A percentile compares a stretch with the other conserved stretches of the same genome.
phyloP scores from a whole-genome alignment of 1,284 basidiomycete genomes.

The Boletellus deceptivus region DNA sequence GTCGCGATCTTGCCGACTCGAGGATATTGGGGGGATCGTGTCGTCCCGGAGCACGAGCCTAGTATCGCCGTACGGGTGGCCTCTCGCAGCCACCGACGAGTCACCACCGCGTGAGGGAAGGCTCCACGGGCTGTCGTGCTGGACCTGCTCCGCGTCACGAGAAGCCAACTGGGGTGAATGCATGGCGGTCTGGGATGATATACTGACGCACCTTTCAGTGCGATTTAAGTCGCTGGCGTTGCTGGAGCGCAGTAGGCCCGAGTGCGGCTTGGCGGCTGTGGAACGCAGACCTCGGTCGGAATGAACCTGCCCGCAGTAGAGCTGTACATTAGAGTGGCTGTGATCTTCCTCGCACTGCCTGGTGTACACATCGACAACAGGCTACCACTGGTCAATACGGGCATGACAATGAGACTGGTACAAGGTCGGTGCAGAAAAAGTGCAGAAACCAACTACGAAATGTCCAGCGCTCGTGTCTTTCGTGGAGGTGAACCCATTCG shows the following conservation, averaged over 20 bases:
- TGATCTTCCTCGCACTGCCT: conserved; percentile 1
- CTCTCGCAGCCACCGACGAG: not conserved
- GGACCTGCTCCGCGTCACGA: conserved; percentile 1
- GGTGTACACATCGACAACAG: too few relatives aligned
- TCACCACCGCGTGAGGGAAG: not conserved
- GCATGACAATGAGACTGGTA: too few relatives aligned
- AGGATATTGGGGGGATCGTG: not conserved
- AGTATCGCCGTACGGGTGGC: not conserved
- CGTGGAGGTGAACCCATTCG: too few relatives aligned
- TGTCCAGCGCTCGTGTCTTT: too few relatives aligned
- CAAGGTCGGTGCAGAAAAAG: too few relatives aligned
- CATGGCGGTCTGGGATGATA: not conserved
- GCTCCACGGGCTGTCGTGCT: conserved; percentile 11
- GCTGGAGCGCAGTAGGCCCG: conserved; percentile 15
- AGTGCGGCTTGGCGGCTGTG: not conserved
- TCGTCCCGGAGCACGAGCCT: not conserved
- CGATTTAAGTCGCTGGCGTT: conserved; percentile 11
- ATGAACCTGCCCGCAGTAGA: not conserved
- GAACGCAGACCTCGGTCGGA: not conserved
- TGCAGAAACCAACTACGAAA: too few relatives aligned
- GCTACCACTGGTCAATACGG: too few relatives aligned
- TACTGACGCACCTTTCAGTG: not conserved
- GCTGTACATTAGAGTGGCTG: conserved; percentile 12
- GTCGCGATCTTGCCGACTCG: conserved; percentile 1
- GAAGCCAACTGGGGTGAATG: conserved; percentile 1